These are phyloP conservation scores for Borovskyia barvae DNA, from an alignment of 208 protist genomes.

Conservation along the genomic window DNA sequence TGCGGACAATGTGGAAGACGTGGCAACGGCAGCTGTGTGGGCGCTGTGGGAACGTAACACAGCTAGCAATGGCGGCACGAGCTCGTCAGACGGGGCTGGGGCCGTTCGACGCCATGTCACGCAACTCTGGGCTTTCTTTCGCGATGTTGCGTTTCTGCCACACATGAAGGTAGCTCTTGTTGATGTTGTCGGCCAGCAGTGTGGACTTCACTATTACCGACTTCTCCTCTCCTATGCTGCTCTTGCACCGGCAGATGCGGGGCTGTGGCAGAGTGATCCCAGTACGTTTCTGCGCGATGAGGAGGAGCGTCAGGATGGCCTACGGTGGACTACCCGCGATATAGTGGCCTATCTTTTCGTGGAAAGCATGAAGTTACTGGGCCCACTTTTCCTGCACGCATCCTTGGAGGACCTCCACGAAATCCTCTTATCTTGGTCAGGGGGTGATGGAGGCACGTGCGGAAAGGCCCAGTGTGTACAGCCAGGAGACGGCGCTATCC, in stretches of 20 bases:
- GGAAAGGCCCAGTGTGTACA: too few species aligned
- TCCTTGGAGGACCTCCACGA: slow-evolving; percentile 35
- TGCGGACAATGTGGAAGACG: slow-evolving; percentile 2
- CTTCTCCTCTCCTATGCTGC: slow-evolving; percentile 37
- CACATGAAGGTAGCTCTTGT: slow-evolving; percentile 15
- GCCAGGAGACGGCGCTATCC: too few species aligned
- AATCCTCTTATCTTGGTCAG: slow-evolving; percentile 26
- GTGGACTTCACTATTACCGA: slow-evolving; percentile 26
- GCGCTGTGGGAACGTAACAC: not conserved
- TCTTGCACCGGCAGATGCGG: slow-evolving; percentile 22
- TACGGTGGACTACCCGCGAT: slow-evolving; percentile 43
- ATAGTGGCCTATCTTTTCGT: slow-evolving; percentile 30
- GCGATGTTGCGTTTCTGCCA: slow-evolving; percentile 15
- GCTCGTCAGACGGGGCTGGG: not conserved
- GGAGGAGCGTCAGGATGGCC: slow-evolving; percentile 51
- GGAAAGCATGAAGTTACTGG: slow-evolving; percentile 29
- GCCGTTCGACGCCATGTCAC: slow-evolving; percentile 20
- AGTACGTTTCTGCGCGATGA: slow-evolving; percentile 57
- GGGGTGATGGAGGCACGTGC: too few species aligned
- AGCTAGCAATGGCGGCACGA: not conserved
- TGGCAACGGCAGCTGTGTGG: not conserved
- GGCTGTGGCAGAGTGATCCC: slow-evolving; percentile 25
- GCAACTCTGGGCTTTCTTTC: slow-evolving; percentile 26
- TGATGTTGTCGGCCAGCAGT: slow-evolving; percentile 19
- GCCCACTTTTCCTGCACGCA: slow-evolving; percentile 37